Evolutionary conservation across 148 eudicot genomes (phyloP), one percentile per base, ranked within the genome.

Genomic region (Tetragonia tetragonoides): DNA sequence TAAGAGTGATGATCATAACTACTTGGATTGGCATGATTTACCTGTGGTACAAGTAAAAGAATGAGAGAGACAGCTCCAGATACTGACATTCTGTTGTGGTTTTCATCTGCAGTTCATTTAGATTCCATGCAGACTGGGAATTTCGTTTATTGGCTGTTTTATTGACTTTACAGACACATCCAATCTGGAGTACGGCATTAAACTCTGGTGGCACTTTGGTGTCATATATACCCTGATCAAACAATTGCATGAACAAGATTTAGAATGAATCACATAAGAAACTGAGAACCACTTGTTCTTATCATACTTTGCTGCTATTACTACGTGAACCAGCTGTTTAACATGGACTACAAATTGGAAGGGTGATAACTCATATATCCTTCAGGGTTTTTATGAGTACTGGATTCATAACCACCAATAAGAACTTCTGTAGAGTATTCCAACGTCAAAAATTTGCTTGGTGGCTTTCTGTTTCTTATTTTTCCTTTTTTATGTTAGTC

Each of bases 21-120:
- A 47, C 11, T 28, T 59, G 74, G 69, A 53, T 49, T 57, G 24
- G 12, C 70, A 44, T 76, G 53, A 60, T 42, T 73, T 87, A 95
- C 99, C 99, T 95, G 71, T 93, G 93, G 83, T 95, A 95, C 87
- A 95, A 82, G 90, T 93, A 95, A 84, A 93, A 93, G 86, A 88
- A 95, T 60, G 93, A 75, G 64, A 91, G 80, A 37, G 97, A 84
- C 65, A 76, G 84, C 64, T 91, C 97, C 79, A 95, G 87, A 83
- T 95, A 95, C 38, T 86, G 85, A 81, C 97, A 93, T 75, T 93
- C 99, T 2, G 95, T 83, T 16, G 99, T 93, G 64, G 97, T 93
- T 83, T 93, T 95, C 97, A 91, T 95, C 78, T 90, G 94, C 83
- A 95, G 83, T 78, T 95, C 97, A 81, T 79, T 84, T 78, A 95